Base-by-base conservation (phyloP, 2,329 filamentous ascomycete genomes). In the Beauveria medogensis region DNA sequence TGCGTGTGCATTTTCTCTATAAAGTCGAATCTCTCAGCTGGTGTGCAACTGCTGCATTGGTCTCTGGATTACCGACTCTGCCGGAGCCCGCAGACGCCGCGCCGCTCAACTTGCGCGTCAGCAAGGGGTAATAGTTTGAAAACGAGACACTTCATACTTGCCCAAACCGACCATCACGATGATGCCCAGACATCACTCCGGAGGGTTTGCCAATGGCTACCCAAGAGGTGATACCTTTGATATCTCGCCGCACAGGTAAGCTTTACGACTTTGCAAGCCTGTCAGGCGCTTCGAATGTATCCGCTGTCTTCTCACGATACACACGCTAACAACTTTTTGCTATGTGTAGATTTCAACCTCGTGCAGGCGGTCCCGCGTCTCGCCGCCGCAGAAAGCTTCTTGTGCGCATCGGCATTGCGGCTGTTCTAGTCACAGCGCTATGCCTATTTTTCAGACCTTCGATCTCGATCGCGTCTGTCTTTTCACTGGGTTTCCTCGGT, bases 201-300 rank as follows among this genome's bases (percentile, higher is more conserved):
- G 79, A 75, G 87, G 87, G 74, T 93, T 89, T 75, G 85, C 88
- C 65, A 96, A 94, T 78, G 92, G 91, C 71, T 92, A 92, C 74
- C 88, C 89, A 65, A 82, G 87, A 65, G 83, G 82, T 63, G 87
- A 87, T 70, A 90, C 88, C 51, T 93, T 96, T 72, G 91, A 91
- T 66, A 92, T 95, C 70, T 91, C 90, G 67, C 90, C 91, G 67
- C 91, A 96, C 74, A 90, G 91, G 89, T 96, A 84, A 70, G 82
- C 70, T 43, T 28, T 12, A 40, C 20, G 16, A 26, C 3, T 14
- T n/a, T 16, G 9, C 28, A n/a, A n/a, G 28, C 51, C 22, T 30
- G 8, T 16, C 28, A 16, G n/a, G 9, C 30, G 56, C 48, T 28
- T 40, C 18, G 40, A 37, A 16, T 14, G n/a, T 18, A 9, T 37